phyloP scores from a whole-genome alignment of 2,329 filamentous ascomycete species.

The Neopestalotiopsis clavispora region DNA sequence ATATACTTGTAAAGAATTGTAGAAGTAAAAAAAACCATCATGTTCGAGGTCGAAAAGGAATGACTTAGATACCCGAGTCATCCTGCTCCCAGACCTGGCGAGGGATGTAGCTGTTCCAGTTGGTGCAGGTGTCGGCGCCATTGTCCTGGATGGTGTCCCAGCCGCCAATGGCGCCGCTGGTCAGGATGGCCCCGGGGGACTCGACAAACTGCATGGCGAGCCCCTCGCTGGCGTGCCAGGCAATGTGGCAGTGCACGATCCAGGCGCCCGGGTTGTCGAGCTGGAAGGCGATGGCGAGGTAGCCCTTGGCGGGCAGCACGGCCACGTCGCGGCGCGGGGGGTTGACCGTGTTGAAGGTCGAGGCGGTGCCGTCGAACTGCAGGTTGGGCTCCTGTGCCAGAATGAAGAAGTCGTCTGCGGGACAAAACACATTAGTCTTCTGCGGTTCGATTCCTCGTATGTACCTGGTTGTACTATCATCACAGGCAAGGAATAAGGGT shows the following conservation, averaged over 20 bases:
- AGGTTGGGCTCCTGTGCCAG: conserved; percentile 33
- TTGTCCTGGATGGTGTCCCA: not conserved
- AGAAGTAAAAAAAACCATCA: not conserved
- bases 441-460: not conserved
- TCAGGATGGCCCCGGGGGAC: not conserved
- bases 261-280: conserved; percentile 55
- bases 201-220: conserved; percentile 55
- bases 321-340: conserved; percentile 51
- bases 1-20: not conserved
- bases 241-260: conserved; percentile 41
- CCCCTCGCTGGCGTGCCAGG: conserved; percentile 51
- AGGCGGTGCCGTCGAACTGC: conserved; percentile 29
- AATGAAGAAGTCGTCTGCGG: conserved; percentile 42
- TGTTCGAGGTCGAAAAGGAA: not conserved
- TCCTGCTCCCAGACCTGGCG: not conserved
- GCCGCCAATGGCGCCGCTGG: not conserved
- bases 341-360: conserved; percentile 40
- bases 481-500: no score
- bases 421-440: not conserved
- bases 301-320: conserved; percentile 45
- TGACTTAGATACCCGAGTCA: conserved; percentile 9
- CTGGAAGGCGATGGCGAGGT: conserved; percentile 51
- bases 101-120: conserved; percentile 1
- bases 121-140: not conserved
- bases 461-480: no score